Evolutionary conservation across 768 basidiomycete genomes (phyloP).

Genomic region (Mrakia gelida): DNA sequence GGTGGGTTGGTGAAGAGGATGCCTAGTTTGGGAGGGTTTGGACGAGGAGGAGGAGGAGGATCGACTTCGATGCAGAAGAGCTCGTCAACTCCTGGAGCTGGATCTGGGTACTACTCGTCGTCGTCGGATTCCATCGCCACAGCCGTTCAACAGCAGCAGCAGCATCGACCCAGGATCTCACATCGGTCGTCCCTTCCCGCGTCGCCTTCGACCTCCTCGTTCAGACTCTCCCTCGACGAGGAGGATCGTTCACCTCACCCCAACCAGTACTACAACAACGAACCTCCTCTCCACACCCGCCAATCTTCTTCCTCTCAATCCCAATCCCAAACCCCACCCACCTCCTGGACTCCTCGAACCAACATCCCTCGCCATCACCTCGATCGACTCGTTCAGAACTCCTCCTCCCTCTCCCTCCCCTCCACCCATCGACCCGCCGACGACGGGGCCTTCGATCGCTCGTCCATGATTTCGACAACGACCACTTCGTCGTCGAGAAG

Average conservation of each 20-base stretch:
- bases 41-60: too few species aligned
- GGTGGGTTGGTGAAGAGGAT: background rate
- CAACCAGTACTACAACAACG: background rate
- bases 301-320: background rate
- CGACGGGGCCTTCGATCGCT: background rate
- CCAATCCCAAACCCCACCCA: background rate
- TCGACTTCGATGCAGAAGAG: background rate
- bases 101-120: background rate
- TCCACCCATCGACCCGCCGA: background rate
- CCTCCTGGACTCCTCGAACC: background rate
- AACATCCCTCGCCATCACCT: conserved; percentile 7
- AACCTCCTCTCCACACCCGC: background rate
- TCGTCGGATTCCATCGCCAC: too few species aligned
- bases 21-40: background rate
- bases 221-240: background rate
- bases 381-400: conserved; percentile 2
- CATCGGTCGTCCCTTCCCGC: conserved; percentile 7
- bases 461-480: background rate
- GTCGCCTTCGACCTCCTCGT: background rate
- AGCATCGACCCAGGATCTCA: background rate
- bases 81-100: background rate
- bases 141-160: background rate
- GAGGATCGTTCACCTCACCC: background rate
- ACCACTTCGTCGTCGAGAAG: too few species aligned
- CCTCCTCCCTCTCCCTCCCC: background rate